phyloP scores from a whole-genome alignment of 1,284 basidiomycete species.

The Apiotrichum laibachii region DNA sequence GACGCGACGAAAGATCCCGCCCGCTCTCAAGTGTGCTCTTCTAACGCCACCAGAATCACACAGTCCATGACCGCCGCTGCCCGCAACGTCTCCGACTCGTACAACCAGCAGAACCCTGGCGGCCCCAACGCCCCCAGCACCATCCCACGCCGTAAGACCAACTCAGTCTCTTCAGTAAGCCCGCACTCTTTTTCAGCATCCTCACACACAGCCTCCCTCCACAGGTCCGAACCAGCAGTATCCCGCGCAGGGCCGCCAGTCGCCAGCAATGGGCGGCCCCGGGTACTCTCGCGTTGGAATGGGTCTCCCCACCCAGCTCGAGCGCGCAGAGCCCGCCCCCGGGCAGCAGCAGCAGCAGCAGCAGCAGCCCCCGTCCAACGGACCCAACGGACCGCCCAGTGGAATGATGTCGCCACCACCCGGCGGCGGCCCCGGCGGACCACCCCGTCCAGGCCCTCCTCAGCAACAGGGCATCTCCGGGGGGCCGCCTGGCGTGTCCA shows the following conservation, averaged over 20 bases:
- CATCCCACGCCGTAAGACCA: slow-evolving; percentile 17
- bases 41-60: neutral
- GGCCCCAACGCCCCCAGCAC: neutral
- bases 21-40: too few relatives aligned
- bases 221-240: neutral
- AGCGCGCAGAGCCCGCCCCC: neutral
- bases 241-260: slow-evolving; percentile 13
- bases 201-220: neutral
- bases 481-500: neutral
- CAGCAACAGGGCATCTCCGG: neutral
- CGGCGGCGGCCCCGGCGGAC: neutral
- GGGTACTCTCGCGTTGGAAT: slow-evolving; percentile 5
- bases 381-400: slow-evolving; percentile 1
- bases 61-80: slow-evolving; percentile 11
- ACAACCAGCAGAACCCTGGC: neutral
- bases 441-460: too few relatives aligned
- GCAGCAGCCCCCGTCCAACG: neutral
- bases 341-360: neutral
- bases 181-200: neutral
- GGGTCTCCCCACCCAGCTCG: slow-evolving; percentile 15
- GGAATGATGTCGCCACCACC: neutral
- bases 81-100: slow-evolving; percentile 20
- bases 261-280: slow-evolving; percentile 5
- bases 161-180: slow-evolving; percentile 4
- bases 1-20: too few relatives aligned